These are phyloP conservation scores for Juncus inflexus DNA, from an alignment of 176 grass and related monocot genomes.

Conservation along the genomic window DNA sequence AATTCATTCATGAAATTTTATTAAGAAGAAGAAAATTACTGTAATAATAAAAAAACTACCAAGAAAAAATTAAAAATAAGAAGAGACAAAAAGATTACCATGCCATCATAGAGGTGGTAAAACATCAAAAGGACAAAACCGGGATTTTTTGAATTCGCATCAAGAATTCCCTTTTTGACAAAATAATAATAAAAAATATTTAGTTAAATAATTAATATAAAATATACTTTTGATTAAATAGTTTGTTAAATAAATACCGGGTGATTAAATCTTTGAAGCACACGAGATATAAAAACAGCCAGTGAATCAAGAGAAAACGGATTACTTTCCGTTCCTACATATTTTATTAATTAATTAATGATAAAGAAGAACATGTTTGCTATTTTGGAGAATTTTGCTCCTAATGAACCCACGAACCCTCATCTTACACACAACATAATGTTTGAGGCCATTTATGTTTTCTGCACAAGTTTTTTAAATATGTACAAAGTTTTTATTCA, in stretches of 20 bases:
- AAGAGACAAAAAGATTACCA: slow-evolving; percentile 44
- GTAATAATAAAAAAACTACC: slow-evolving; percentile 4
- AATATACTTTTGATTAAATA: slow-evolving; percentile 11
- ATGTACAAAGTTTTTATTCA: too few species aligned
- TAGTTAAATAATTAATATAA: too few species aligned
- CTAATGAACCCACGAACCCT: too few species aligned
- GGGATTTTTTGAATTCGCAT: slow-evolving; percentile 65
- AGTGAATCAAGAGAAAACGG: slow-evolving; percentile 91
- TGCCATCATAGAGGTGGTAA: slow-evolving; percentile 95
- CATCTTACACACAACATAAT: too few species aligned
- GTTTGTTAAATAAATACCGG: too few species aligned
- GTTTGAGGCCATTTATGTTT: too few species aligned
- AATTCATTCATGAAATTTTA: slow-evolving; percentile 17
- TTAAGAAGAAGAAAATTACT: slow-evolving; percentile 21
- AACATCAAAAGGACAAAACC: slow-evolving; percentile 97
- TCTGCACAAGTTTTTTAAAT: too few species aligned
- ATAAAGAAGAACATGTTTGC: too few species aligned
- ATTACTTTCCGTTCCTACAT: slow-evolving; percentile 79
- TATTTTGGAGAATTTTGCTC: too few species aligned
- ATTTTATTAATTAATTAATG: too few species aligned
- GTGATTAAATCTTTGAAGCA: slow-evolving; percentile 87
- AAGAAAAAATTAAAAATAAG: too few species aligned
- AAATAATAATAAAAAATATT: too few species aligned
- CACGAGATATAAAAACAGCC: slow-evolving; percentile 87
- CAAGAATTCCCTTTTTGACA: slow-evolving; percentile 83